These are phyloP conservation scores for Coprinopsis cinerea DNA, from an alignment of 768 basidiomycete species.

Conservation along the genomic window DNA sequence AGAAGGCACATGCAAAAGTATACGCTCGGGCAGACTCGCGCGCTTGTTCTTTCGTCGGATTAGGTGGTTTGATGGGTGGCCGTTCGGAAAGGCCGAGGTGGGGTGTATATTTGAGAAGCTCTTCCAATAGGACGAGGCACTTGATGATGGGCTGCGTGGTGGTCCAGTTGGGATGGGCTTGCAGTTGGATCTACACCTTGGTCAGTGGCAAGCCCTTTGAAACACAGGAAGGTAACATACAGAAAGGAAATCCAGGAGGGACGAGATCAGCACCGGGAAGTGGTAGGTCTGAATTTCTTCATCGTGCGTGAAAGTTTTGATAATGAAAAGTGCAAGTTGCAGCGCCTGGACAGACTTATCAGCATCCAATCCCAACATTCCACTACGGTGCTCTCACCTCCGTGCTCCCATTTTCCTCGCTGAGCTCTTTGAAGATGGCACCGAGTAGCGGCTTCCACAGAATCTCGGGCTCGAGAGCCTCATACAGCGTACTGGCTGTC, in stretches of 20 bases:
- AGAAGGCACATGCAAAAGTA: conserved; percentile 57
- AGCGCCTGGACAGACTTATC: conserved; percentile 47
- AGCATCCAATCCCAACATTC: background rate
- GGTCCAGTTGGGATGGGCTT: conserved; percentile 19
- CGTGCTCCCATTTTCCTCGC: conserved; percentile 30
- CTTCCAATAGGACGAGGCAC: conserved; percentile 44
- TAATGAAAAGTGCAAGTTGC: conserved; percentile 63
- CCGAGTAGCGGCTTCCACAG: conserved; percentile 77
- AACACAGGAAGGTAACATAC: conserved; percentile 30
- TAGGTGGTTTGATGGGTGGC: conserved; percentile 35
- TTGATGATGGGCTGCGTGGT: conserved; percentile 33
- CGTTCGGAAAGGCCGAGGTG: conserved; percentile 44
- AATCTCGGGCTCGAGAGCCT: conserved; percentile 85
- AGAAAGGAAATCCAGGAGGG: conserved; percentile 55
- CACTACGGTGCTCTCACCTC: conserved; percentile 42
- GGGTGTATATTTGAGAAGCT: conserved; percentile 46
- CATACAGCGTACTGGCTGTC: conserved; percentile 85
- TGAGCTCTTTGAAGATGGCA: conserved; percentile 50
- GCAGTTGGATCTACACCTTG: conserved; percentile 6
- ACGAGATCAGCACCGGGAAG: conserved; percentile 72
- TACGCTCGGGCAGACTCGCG: conserved; percentile 35
- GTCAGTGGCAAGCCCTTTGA: no score
- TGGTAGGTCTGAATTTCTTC: conserved; percentile 82
- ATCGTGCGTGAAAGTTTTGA: conserved; percentile 76
- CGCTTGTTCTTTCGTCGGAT: conserved; percentile 21